A percentile compares a stretch with the other conserved stretches of the same genome.
Evolutionary conservation across 169 alveolate species (phyloP).

Genomic region (Eimeria praecox): DNA sequence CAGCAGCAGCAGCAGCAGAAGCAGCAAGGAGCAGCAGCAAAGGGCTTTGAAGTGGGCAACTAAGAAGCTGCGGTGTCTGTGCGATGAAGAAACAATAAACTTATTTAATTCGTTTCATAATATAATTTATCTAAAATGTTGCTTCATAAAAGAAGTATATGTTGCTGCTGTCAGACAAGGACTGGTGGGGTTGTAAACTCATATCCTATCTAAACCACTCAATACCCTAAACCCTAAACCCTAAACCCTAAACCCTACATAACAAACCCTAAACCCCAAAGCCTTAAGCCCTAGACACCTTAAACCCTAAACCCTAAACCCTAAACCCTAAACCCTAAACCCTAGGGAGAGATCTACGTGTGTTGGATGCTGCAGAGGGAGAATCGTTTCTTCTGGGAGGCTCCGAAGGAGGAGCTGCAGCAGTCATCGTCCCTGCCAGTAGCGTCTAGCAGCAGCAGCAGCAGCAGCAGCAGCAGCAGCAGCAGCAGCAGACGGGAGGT

Average conservation of each 20-base stretch:
- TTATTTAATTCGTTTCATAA: too few species aligned
- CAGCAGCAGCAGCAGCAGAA: constrained; percentile 40
- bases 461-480: constrained; percentile 33
- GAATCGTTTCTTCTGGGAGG: constrained; percentile 58
- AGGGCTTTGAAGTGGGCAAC: constrained; percentile 52
- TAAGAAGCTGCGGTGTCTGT: constrained; percentile 37
- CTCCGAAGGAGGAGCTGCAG: background rate
- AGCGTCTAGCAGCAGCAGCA: constrained; percentile 47
- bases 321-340: background rate
- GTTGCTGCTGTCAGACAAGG: constrained; percentile 48
- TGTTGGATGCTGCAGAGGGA: constrained; percentile 15
- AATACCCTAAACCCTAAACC: background rate
- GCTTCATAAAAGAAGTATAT: constrained; percentile 13
- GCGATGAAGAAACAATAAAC: too few species aligned
- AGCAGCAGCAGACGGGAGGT: constrained; percentile 46
- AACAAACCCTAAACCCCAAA: background rate
- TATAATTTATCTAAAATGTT: constrained; percentile 39
- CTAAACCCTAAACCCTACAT: constrained; percentile 7
- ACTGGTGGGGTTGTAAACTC: constrained; percentile 7
- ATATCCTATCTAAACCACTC: too few species aligned
- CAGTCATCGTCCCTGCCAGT: background rate
- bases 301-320: background rate
- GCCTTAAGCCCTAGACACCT: background rate
- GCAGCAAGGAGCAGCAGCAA: constrained; percentile 40
- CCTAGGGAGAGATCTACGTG: background rate